Base-by-base conservation (phyloP, 352 stramenopile species). In the Globisporangium abappressorium region DNA sequence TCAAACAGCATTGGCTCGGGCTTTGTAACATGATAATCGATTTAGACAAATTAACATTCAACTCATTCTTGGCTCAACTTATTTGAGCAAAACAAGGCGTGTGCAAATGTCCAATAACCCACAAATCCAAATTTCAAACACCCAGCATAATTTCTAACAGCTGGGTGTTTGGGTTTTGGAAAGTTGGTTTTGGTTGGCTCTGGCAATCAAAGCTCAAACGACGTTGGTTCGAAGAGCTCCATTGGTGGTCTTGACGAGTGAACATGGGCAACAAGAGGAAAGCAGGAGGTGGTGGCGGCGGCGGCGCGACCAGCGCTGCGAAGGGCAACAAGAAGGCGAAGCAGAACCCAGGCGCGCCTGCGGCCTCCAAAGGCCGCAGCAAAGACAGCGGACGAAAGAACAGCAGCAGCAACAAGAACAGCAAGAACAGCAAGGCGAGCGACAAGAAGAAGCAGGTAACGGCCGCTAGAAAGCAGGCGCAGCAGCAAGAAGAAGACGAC, bases 241-340 rank as follows among this genome's bases (percentile, higher is more conserved):
- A 43, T 51, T 61, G 33, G 34, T 36, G 51, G 26, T 15, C 20
- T 15, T 12, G 53, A 49, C 24, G 53, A 61, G 33, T 24, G 59
- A 61, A 7, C 20, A 63, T 65, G 64, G 67, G 68, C 62, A 82
- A 73, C 73, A 84, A 85, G 74, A 70, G 76, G 61, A 81, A 80
- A 55, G 57, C 75, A 59, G 62, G 66, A 11, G 54, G 65, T 43
- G 58, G 66, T 9, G 53, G 47, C 41, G 47, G 56, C 41, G 47
- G 56, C 36, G 51, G 65, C 34, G 55, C 55, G 4, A 24, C 41
- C 72, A 68, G 33, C 70, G 36, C 61, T 49, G 43, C 58, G 41
- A 86, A 86, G 69, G 74, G 84, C 64, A 76, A 65, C 53, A 88
- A 84, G 74, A 76, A 62, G 41, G 28, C 43, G 24, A 72, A 75